These are phyloP conservation scores for Erigeron canadensis DNA, from an alignment of 129 eudicot genomes.

Conservation along the genomic window DNA sequence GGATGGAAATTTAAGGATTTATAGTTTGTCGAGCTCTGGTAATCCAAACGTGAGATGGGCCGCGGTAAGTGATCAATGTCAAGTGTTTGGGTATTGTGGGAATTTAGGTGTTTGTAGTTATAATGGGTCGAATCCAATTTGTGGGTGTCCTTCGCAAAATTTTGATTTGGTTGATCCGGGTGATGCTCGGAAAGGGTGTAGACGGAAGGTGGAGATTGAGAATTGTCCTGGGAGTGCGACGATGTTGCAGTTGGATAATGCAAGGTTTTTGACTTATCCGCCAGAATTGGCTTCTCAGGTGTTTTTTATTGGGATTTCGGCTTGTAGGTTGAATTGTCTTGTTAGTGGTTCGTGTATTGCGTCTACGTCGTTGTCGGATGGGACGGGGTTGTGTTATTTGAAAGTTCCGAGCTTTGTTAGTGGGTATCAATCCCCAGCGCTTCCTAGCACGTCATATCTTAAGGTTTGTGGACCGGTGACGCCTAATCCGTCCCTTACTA, in stretches of 20 bases:
- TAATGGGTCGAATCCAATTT: constrained; percentile 60
- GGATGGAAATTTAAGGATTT: constrained; percentile 88
- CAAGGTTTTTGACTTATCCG: constrained; percentile 59
- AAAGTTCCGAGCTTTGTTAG: constrained; percentile 61
- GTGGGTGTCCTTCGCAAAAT: constrained; percentile 83
- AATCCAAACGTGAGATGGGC: constrained; percentile 60
- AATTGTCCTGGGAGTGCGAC: constrained; percentile 58
- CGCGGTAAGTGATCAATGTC: constrained; percentile 83
- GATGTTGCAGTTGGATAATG: constrained; percentile 59
- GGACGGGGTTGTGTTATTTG: constrained; percentile 74
- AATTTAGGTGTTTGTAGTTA: constrained; percentile 83
- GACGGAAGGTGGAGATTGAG: constrained; percentile 62
- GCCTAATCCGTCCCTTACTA: constrained; percentile 41
- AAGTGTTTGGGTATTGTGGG: constrained; percentile 85
- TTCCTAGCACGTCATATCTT: constrained; percentile 82
- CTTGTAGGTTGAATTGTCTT: constrained; percentile 79
- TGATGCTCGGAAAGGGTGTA: constrained; percentile 66
- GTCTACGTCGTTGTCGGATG: constrained; percentile 79
- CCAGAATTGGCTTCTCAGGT: constrained; percentile 56
- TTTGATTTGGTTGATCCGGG: constrained; percentile 54
- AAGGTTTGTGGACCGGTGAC: constrained; percentile 64
- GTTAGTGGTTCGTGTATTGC: constrained; percentile 61
- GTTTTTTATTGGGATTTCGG: constrained; percentile 52
- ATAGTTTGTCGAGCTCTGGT: constrained; percentile 41
- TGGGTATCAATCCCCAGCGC: constrained; percentile 74